These are phyloP conservation scores for Dothidotthia symphoricarpi DNA, from an alignment of 2,329 filamentous ascomycete species.

Conservation along the genomic window DNA sequence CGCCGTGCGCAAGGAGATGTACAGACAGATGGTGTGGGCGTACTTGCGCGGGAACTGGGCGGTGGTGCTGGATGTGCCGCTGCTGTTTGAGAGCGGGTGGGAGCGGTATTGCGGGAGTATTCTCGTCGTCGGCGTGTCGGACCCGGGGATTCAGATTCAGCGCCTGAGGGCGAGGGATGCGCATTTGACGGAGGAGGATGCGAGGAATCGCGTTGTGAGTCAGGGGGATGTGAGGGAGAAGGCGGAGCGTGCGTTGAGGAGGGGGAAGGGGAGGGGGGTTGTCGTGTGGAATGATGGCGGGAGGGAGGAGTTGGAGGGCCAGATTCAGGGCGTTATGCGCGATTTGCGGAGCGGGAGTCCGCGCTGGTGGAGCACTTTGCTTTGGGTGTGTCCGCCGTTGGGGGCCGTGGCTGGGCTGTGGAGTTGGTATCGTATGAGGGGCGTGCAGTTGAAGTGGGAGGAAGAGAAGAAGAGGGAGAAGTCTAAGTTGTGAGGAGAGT, in stretches of 20 bases:
- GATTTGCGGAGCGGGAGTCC: conserved; percentile 65
- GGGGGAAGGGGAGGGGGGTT: conserved; percentile 63
- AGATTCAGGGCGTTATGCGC: conserved; percentile 65
- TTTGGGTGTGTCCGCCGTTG: conserved; percentile 69
- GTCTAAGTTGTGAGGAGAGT: conserved; percentile 53
- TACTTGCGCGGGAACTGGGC: conserved; percentile 81
- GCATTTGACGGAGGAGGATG: conserved; percentile 80
- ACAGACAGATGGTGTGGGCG: conserved; percentile 66
- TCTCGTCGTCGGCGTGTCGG: conserved; percentile 79
- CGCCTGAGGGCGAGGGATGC: conserved; percentile 72
- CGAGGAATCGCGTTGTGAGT: conserved; percentile 78
- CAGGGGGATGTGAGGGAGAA: conserved; percentile 86
- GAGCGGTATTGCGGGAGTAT: conserved; percentile 83
- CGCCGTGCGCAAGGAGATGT: conserved; percentile 80
- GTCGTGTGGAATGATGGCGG: conserved; percentile 90
- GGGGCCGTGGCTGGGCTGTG: conserved; percentile 67
- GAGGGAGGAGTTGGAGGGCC: conserved; percentile 64
- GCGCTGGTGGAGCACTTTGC: conserved; percentile 77
- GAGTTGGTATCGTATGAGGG: conserved; percentile 70
- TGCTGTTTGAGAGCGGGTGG: conserved; percentile 85
- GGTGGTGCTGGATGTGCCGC: conserved; percentile 85
- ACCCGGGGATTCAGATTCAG: conserved; percentile 78
- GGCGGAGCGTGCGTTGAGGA: conserved; percentile 68
- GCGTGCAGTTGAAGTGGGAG: conserved; percentile 70
- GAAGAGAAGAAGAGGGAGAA: conserved; percentile 56